phyloP scores from a whole-genome alignment of 257 asterid genomes.

The Solanum neorickii region DNA sequence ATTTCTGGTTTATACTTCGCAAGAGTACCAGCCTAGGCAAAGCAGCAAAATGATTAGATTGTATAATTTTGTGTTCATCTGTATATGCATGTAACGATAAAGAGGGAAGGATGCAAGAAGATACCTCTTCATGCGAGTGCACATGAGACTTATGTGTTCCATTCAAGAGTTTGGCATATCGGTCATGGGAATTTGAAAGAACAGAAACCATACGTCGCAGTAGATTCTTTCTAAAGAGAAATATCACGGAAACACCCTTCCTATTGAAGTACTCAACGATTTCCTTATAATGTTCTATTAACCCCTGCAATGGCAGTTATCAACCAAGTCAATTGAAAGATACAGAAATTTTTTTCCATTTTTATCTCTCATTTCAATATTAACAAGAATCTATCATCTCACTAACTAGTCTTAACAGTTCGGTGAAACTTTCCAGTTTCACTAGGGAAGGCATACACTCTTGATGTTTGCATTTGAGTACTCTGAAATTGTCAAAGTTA shows the following conservation, averaged over 20 bases:
- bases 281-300: slow-evolving; percentile 46
- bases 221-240: slow-evolving; percentile 58
- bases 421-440: background rate
- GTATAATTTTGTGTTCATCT: background rate
- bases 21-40: slow-evolving; percentile 62
- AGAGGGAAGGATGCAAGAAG: background rate
- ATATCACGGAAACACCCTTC: slow-evolving; percentile 48
- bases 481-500: background rate
- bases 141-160: slow-evolving; percentile 81
- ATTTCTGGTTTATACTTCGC: slow-evolving; percentile 68
- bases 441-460: background rate
- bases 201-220: slow-evolving; percentile 61
- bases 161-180: slow-evolving; percentile 53
- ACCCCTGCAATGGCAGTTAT: slow-evolving; percentile 35
- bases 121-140: slow-evolving; percentile 59
- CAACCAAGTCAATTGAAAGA: background rate
- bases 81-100: background rate
- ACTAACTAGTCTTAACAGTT: background rate
- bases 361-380: background rate
- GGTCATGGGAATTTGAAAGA: slow-evolving; percentile 61
- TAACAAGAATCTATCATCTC: background rate
- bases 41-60: background rate
- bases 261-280: slow-evolving; percentile 42
- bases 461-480: background rate
- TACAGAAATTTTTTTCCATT: background rate